Base-by-base conservation (phyloP, 2,329 filamentous ascomycete genomes). In the Penicillium sp. region DNA sequence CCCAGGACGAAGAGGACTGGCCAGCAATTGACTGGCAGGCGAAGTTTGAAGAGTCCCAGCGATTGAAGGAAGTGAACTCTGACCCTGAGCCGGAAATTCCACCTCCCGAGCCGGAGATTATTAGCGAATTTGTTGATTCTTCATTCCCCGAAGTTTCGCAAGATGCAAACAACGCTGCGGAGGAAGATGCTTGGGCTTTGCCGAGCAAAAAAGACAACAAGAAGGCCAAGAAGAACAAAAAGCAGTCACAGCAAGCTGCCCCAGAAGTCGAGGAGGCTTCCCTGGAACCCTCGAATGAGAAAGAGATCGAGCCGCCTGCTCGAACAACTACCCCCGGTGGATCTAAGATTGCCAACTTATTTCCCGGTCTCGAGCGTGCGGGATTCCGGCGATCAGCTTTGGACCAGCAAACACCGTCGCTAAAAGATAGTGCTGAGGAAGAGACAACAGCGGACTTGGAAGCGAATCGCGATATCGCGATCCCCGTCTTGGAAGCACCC, bases 401-500 rank as follows among this genome's bases (percentile, higher is more conserved):
- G 38, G 61, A 63, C 25, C 62, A 65, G 43, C 52, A 58, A 46
- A 51, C 63, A 48, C 54, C 61, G 66, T 65, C 64, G 61, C 65
- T 66, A 72, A 73, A 75, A 71, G 69, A 74, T 71, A 61, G 75
- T 71, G 71, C 71, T 69, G 68, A 76, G 71, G 70, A 77, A 74
- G 69, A 74, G 73, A 69, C 71, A 54, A 54, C 37, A 61, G 60
- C 60, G 61, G 68, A 65, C 42, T 59, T 59, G 55, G 61, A 65
- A 67, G 62, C 67, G 51, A 72, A 77, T 69, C 76, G 79, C 59
- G 79, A 81, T 58, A 78, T 75, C 62, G 79, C 73, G 61, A 72
- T 79, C 60, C 73, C 78, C 61, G 70, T 78, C 58, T 73, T 72
- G 59, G 79, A 81, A 64, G 77, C 80, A 50, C 75, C 77, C 41